Evolutionary conservation across 257 asterid species (phyloP), one percentile per base, ranked within the genome.

Genomic region (Coffea canephora): DNA sequence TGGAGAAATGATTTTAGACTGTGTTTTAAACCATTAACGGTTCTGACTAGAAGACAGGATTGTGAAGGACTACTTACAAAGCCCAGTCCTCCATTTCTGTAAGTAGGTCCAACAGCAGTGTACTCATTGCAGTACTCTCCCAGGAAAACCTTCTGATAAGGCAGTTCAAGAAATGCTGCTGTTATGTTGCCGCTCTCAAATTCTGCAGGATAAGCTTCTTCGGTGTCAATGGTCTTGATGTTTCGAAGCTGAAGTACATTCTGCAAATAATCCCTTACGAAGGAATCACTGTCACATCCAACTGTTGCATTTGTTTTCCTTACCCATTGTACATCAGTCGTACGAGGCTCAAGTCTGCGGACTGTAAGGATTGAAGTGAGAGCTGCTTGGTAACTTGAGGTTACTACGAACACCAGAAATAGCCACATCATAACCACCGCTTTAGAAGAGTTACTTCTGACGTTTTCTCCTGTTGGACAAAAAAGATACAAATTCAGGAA

Each of bases 281-380:
- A 84, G 64, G 89, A 86, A 78, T 82, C 89, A 19, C 73, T 82
- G 50, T 86, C 87, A 49, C 89, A 86, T 61, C 89, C 89, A 18
- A 84, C 87, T 5, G 78, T 6, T 55, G 79, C 78, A 43, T 86
- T 86, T 71, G 85, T 86, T 64, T 50, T 77, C 77, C 18, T 79
- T 68, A 84, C 70, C 86, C 76, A 82, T 8, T 74, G 69, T 34
- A 84, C 50, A 43, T 80, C 41, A 34, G 78, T 84, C 73, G 84
- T 78, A 27, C 15, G 77, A 27, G 89, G 89, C 78, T 79, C 82
- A 31, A 86, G 82, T 75, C 81, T 77, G 27, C 82, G 79, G 50
- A 84, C 70, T 8, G 89, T 86, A 21, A 86, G 82, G 83, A 84
- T 64, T 41, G 89, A 86, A 54, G 88, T 86, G 31, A 84, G 83